A percentile compares a stretch with the other conserved stretches of the same genome.
Evolutionary conservation across 345 rosid species (phyloP).

Genomic region (Erysimum cheiranthoides): DNA sequence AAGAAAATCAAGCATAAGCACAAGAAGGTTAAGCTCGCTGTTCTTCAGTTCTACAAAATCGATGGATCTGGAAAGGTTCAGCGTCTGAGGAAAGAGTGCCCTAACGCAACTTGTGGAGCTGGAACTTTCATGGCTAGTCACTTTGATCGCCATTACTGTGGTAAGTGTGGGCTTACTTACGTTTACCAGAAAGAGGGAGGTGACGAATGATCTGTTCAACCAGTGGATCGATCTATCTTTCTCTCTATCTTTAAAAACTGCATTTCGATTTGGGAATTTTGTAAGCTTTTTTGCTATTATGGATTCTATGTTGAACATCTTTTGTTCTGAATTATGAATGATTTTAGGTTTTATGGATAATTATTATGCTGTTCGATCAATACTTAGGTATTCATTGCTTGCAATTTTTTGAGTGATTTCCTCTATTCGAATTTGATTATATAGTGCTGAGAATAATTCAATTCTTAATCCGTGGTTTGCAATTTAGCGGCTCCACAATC

Average conservation of each 20-base stretch:
- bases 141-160: conserved; percentile 49
- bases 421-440: background rate
- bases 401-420: background rate
- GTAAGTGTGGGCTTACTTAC: conserved; percentile 49
- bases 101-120: conserved; percentile 45
- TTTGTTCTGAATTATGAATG: conserved; percentile 27
- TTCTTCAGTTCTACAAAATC: conserved; percentile 46
- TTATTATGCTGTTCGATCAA: background rate
- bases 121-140: conserved; percentile 51
- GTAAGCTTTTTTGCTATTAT: conserved; percentile 2
- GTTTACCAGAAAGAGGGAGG: conserved; percentile 44
- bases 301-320: conserved; percentile 33
- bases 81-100: conserved; percentile 48
- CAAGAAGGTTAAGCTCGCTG: conserved; percentile 48
- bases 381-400: background rate
- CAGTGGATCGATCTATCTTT: background rate
- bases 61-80: conserved; percentile 48
- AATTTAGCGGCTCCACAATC: background rate
- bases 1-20: conserved; percentile 51
- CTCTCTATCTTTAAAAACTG: background rate
- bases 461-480: background rate
- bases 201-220: conserved; percentile 23
- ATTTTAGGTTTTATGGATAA: background rate
- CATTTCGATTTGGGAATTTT: conserved; percentile 25
- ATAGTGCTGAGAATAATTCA: background rate